phyloP scores from a whole-genome alignment of 306 rosid genomes.

The Fragaria ananassa region DNA sequence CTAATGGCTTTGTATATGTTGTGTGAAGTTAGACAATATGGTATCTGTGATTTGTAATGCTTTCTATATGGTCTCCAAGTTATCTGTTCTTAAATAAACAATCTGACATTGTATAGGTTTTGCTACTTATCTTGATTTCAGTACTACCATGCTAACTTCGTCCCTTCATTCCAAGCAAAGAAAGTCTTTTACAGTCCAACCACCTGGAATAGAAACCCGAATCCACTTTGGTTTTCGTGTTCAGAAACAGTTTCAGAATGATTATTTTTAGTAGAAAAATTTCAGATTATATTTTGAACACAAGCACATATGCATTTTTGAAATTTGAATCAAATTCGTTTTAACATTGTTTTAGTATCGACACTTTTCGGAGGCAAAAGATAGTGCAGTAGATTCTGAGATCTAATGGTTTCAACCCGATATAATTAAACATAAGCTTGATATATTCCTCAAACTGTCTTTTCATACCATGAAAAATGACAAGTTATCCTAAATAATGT shows the following conservation, averaged over 20 bases:
- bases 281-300: neutral
- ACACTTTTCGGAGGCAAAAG: neutral
- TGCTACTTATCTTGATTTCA: neutral
- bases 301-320: neutral
- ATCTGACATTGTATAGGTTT: neutral
- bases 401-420: neutral
- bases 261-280: neutral
- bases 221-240: neutral
- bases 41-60: conserved; percentile 4
- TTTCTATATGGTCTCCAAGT: neutral
- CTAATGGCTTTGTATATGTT: conserved; percentile 1
- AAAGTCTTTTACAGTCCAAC: neutral
- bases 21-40: neutral
- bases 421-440: neutral
- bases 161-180: neutral
- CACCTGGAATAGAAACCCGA: neutral
- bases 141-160: neutral
- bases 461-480: neutral
- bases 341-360: neutral
- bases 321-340: neutral
- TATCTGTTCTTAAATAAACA: neutral
- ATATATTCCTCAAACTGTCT: neutral
- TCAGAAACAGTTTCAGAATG: neutral
- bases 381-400: neutral
- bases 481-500: neutral